Base-by-base conservation (phyloP, 371 early-diverging fungal genomes). In the Zopfochytrium polystomum region DNA sequence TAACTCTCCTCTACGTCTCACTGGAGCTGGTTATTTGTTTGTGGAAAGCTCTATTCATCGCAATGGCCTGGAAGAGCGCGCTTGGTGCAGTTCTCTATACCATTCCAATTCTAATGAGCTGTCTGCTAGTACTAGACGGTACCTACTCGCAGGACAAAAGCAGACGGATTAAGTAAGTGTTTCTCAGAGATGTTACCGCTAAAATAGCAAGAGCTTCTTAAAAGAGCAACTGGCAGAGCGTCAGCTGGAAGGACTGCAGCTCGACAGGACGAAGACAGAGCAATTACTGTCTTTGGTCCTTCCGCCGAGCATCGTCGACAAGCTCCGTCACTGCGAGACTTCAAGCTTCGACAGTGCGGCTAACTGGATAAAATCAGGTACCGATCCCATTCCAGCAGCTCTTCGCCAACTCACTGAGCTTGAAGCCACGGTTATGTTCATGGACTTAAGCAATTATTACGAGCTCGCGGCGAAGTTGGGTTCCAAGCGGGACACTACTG, bases 351-450 rank as follows among this genome's bases (percentile, higher is more conserved):
- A 72, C 38, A 51, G 70, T 18, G 70, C 72, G 51, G 76, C 76
- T 1, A 66, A 72, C 44, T 52, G 76, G 11, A 35, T 65, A 13
- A 57, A 66, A 22, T 32, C 35, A 32, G 61, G 69, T 69, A 23
- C n/a, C n/a, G n/a, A n/a, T n/a, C n/a, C n/a, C n/a, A n/a, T n/a
- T n/a, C n/a, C n/a, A n/a, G n/a, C n/a, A n/a, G n/a, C n/a, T n/a
- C n/a, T n/a, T n/a, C n/a, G n/a, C n/a, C n/a, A n/a, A n/a, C n/a
- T n/a, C n/a, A n/a, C n/a, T n/a, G n/a, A n/a, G n/a, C n/a, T n/a
- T n/a, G n/a, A n/a, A n/a, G 76, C 76, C 0, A 64, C 68, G 20
- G 73, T 75, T 42, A 75, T 75, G 76, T 75, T 75, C 51, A 60
- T 65, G 23, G 76, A 75, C 30, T 52, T 75, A 2, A 72, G 70